Conservation (phyloP, 345 rosid genomes). For the Fremontodendron californicum region DNA sequence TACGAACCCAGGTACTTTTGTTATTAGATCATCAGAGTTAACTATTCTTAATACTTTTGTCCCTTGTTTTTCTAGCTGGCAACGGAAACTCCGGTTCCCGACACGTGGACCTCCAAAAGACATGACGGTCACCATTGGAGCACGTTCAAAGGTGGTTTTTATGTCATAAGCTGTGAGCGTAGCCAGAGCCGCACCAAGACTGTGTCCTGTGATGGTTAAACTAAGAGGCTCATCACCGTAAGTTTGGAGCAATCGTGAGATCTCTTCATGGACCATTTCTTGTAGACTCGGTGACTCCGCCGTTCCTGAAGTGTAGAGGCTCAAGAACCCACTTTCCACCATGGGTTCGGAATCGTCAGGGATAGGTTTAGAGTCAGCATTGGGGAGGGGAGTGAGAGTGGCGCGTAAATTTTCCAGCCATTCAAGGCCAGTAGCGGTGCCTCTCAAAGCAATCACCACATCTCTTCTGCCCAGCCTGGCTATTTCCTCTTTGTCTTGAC, state of each 20-base stretch:
- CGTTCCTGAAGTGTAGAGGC: constrained; percentile 65
- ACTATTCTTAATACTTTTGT: constrained; percentile 73
- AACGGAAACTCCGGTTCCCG: constrained; percentile 66
- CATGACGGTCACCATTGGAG: constrained; percentile 73
- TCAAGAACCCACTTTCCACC: constrained; percentile 90
- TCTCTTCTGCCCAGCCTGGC: constrained; percentile 84
- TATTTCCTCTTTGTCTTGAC: constrained; percentile 70
- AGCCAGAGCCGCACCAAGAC: constrained; percentile 90
- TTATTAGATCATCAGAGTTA: constrained; percentile 76
- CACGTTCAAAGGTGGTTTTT: constrained; percentile 42
- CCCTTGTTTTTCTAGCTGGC: constrained; percentile 61
- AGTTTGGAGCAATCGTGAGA: constrained; percentile 42
- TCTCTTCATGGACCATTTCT: constrained; percentile 60
- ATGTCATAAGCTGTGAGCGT: constrained; percentile 72
- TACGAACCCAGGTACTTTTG: constrained; percentile 86
- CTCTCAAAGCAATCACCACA: constrained; percentile 72
- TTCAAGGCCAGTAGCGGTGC: constrained; percentile 89
- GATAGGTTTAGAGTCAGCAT: neutral
- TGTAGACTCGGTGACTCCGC: constrained; percentile 44
- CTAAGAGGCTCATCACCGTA: constrained; percentile 78
- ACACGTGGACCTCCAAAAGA: constrained; percentile 96
- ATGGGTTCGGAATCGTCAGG: constrained; percentile 40
- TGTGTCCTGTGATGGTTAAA: constrained; percentile 86
- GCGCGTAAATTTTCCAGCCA: constrained; percentile 95
- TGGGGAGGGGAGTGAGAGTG: constrained; percentile 48